Conservation (phyloP, 106 monocot genomes). For the Dioscorea alata region DNA sequence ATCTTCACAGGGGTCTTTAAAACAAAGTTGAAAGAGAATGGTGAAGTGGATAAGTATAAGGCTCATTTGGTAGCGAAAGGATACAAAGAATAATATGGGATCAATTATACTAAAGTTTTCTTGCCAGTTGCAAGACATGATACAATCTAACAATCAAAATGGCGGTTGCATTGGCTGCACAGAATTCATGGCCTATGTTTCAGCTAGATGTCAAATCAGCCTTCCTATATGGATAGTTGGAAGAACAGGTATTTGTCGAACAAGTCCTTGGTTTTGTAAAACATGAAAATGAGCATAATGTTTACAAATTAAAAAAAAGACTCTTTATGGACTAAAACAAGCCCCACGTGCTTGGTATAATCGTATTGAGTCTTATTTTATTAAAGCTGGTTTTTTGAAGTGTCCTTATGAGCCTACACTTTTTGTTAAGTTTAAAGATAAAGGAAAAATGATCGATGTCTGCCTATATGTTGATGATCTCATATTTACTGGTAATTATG, state of each 20-base stretch:
- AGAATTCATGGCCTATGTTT: conserved; percentile 10
- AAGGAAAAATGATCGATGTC: neutral
- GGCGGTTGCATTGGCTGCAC: conserved; percentile 14
- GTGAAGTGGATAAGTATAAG: too few species aligned
- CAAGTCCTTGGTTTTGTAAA: conserved; percentile 12
- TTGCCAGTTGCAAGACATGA: conserved; percentile 1
- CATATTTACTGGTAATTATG: conserved; percentile 10
- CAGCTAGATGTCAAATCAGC: conserved; percentile 19
- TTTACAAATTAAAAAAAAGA: conserved; percentile 19
- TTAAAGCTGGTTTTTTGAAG: conserved; percentile 5
- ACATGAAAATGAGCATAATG: conserved; percentile 8
- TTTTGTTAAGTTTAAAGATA: conserved; percentile 1
- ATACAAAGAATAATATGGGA: too few species aligned
- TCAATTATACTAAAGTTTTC: conserved; percentile 9
- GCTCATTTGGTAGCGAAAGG: too few species aligned
- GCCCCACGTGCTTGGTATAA: conserved; percentile 12
- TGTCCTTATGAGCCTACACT: conserved; percentile 17
- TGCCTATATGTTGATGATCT: conserved; percentile 22
- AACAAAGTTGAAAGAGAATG: too few species aligned
- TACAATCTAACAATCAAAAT: conserved; percentile 13
- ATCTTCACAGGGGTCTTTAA: conserved; percentile 9
- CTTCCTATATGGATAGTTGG: conserved; percentile 10
- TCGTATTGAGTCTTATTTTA: conserved; percentile 10
- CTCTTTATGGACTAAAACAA: conserved; percentile 18
- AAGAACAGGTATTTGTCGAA: conserved; percentile 12